Conservation (phyloP, 1,139 yeast species). For the Geotrichum reessii region DNA sequence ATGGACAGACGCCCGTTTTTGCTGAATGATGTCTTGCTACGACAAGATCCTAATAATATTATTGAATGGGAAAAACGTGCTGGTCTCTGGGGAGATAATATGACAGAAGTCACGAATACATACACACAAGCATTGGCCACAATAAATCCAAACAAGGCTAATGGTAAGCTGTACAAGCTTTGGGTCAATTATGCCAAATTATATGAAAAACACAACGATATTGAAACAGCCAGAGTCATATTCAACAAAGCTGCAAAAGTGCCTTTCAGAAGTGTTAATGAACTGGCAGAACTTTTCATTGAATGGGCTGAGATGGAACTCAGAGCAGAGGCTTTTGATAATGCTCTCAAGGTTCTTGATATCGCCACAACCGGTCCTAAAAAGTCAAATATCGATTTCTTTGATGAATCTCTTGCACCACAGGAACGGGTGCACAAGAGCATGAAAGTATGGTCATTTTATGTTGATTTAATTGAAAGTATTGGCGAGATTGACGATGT, state of each 20-base stretch:
- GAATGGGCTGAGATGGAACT: constrained; percentile 69
- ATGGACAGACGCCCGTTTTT: constrained; percentile 51
- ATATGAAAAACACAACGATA: constrained; percentile 53
- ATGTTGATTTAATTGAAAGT: constrained; percentile 68
- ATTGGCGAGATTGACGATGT: constrained; percentile 43
- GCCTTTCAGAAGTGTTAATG: constrained; percentile 58
- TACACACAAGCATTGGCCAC: constrained; percentile 63
- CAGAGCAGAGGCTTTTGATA: constrained; percentile 45
- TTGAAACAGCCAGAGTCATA: constrained; percentile 57
- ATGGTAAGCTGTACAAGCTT: constrained; percentile 39
- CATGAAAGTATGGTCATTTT: constrained; percentile 63
- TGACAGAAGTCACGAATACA: constrained; percentile 46
- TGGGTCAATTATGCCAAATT: constrained; percentile 70
- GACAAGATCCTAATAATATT: constrained; percentile 58
- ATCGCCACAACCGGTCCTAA: constrained; percentile 47
- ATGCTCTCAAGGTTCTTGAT: constrained; percentile 51
- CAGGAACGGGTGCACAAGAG: constrained; percentile 59
- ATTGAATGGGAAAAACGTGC: constrained; percentile 65
- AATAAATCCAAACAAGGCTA: constrained; percentile 57
- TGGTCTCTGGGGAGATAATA: constrained; percentile 40
- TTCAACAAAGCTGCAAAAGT: constrained; percentile 65
- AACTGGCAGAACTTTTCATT: constrained; percentile 61
- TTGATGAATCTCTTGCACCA: constrained; percentile 46
- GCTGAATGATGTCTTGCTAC: constrained; percentile 59
- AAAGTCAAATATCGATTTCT: constrained; percentile 34